Evolutionary conservation across 192 early-diverging fungal genomes (phyloP), one percentile per base, ranked within the genome.

Genomic region (Geranomyces variabilis): DNA sequence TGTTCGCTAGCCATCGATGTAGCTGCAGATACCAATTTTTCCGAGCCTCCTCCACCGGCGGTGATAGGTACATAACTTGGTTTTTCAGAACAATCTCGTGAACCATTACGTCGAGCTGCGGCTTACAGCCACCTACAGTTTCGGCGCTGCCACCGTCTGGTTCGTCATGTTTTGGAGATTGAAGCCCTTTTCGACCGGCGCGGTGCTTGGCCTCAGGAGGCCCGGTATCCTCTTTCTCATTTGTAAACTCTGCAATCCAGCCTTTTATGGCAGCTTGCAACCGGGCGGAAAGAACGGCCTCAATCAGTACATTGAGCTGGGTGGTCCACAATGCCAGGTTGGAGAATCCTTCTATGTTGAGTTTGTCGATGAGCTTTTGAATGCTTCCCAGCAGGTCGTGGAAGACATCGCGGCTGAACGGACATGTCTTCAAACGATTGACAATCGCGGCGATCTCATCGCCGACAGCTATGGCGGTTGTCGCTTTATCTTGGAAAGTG

Each of bases 31-130:
- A 93, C 93, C 93, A 97, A 36, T 88, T 86, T 12, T 88, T 88
- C 24, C 96, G 89, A 0, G 98, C 96, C 63, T 93, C 85, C 78
- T 99, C 96, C 28, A 99, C 82, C 34, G 98, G 95, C 44, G 98
- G 98, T 63, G 97, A 91, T 29, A 99, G 78, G 74, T 89, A 96
- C 91, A 99, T 96, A 71, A 93, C 87, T 81, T 98, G 96, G 86
- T 99, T 95, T 67, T 86, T 86, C 74, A 98, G 90, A 31, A 89
- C 84, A 64, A 98, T 83, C 79, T 96, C 93, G 63, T 97, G 94
- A 13, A 96, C 85, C 43, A 93, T 80, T 24, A 95, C 65, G 36
- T 53, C 58, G 34, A 49, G 63, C 45, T 47, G 44, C n/a, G 58
- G 58, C 17, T 29, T 28, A 26, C 58, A 60, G 15, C 17, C 12